Conservation (phyloP, 352 stramenopile genomes). For the Phytophthora sansomeana region DNA sequence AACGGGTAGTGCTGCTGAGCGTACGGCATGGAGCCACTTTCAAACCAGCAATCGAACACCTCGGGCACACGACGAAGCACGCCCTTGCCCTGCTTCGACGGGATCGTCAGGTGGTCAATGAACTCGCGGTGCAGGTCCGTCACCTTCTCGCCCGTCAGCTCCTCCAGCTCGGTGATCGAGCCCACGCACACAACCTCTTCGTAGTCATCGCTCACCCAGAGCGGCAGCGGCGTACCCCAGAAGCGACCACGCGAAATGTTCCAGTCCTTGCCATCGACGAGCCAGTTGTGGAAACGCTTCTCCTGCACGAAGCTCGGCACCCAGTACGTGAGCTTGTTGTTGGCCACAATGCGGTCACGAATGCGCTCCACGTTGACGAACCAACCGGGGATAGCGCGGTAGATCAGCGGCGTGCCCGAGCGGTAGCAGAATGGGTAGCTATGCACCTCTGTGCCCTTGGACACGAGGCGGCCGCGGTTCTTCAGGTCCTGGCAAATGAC, state of each 20-base stretch:
- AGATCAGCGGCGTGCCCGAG: constrained; percentile 99
- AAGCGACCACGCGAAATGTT: constrained; percentile 98
- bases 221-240: constrained; percentile 99
- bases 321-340: constrained; percentile 90
- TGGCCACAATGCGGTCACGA: constrained; percentile 94
- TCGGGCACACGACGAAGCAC: constrained; percentile 88
- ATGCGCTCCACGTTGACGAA: constrained; percentile 99
- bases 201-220: constrained; percentile 98
- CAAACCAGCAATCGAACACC: constrained; percentile 99
- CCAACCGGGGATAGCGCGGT: constrained; percentile 99
- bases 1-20: constrained; percentile 99
- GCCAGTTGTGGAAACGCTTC: constrained; percentile 99
- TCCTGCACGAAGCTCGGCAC: constrained; percentile 96
- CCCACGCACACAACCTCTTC: constrained; percentile 98
- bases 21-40: constrained; percentile 99
- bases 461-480: constrained; percentile 93
- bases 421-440: constrained; percentile 99
- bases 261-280: constrained; percentile 98
- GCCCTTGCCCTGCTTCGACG: constrained; percentile 93
- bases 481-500: constrained; percentile 97
- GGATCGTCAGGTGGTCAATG: constrained; percentile 98
- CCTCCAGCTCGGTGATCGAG: constrained; percentile 96
- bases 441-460: constrained; percentile 98
- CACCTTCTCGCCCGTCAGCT: constrained; percentile 93
- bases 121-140: constrained; percentile 98